A percentile compares a stretch with the other conserved stretches of the same genome.
Evolutionary conservation across 768 basidiomycete genomes (phyloP).

Genomic region (Mycena vitilis): DNA sequence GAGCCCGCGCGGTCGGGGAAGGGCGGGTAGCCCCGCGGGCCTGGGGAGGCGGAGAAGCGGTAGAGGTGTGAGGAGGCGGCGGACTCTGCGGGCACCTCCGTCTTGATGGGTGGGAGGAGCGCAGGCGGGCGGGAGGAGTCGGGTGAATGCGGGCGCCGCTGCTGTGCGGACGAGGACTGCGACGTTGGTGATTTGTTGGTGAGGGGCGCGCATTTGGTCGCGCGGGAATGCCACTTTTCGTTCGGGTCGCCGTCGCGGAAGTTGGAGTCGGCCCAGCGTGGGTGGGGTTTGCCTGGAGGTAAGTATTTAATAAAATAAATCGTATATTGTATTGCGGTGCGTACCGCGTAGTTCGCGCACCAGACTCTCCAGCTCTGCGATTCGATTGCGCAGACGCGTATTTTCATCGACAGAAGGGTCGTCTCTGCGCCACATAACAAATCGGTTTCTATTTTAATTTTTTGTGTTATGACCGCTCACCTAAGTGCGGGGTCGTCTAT

Average conservation of each 20-base stretch:
- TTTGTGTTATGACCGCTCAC: constrained; percentile 50
- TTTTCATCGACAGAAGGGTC: constrained; percentile 90
- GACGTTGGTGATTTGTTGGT: constrained; percentile 54
- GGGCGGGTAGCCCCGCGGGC: constrained; percentile 39
- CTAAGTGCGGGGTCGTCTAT: constrained; percentile 89
- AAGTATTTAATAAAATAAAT: neutral
- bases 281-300: constrained; percentile 81
- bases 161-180: no score
- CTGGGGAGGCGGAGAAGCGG: constrained; percentile 74
- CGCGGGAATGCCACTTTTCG: constrained; percentile 89
- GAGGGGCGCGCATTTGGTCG: constrained; percentile 70
- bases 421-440: constrained; percentile 60
- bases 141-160: constrained; percentile 37
- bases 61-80: constrained; percentile 66
- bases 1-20: constrained; percentile 38
- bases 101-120: constrained; percentile 65
- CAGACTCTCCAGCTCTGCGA: constrained; percentile 93
- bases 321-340: constrained; percentile 20
- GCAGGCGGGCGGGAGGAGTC: constrained; percentile 44
- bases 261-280: constrained; percentile 84
- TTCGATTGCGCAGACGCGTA: constrained; percentile 85
- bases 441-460: neutral
- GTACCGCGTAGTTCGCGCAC: constrained; percentile 88
- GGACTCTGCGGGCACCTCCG: constrained; percentile 66
- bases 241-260: constrained; percentile 85